phyloP scores from a whole-genome alignment of 2,329 filamentous ascomycete genomes.

The Aspergillus transmontanensis region DNA sequence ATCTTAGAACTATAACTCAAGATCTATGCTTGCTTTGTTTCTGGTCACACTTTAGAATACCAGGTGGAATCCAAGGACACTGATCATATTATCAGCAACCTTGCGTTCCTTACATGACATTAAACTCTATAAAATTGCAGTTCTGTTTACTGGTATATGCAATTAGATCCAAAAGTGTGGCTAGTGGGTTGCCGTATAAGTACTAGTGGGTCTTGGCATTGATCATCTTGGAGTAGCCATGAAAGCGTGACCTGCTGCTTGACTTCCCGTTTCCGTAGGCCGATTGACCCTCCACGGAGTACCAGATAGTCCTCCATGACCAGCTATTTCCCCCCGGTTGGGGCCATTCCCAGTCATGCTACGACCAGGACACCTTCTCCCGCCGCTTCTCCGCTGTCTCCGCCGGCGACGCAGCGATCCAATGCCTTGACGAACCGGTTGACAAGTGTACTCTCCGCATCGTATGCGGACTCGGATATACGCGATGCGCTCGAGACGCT shows the following conservation, averaged over 20 bases:
- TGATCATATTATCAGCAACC: too few relatives aligned
- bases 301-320: slow-evolving; percentile 31
- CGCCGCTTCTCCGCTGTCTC: slow-evolving; percentile 32
- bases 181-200: too few relatives aligned
- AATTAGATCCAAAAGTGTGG: too few relatives aligned
- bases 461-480: slow-evolving; percentile 90
- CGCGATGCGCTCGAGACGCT: slow-evolving; percentile 79
- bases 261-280: slow-evolving; percentile 20
- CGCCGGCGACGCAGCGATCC: slow-evolving; percentile 36
- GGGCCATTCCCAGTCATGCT: slow-evolving; percentile 24
- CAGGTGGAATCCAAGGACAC: too few relatives aligned
- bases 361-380: slow-evolving; percentile 26
- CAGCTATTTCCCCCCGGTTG: slow-evolving; percentile 35
- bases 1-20: too few relatives aligned
- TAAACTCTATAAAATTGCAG: too few relatives aligned
- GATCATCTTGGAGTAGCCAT: too few relatives aligned
- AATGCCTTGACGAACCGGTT: slow-evolving; percentile 80
- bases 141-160: too few relatives aligned
- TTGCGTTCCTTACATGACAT: too few relatives aligned
- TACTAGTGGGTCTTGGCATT: background rate
- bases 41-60: too few relatives aligned
- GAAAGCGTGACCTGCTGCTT: background rate
- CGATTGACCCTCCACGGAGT: slow-evolving; percentile 12
- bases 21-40: too few relatives aligned
- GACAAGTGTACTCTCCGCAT: slow-evolving; percentile 82